Evolutionary conservation across 257 asterid species (phyloP).

Genomic region (Rubia yunnanensis): DNA sequence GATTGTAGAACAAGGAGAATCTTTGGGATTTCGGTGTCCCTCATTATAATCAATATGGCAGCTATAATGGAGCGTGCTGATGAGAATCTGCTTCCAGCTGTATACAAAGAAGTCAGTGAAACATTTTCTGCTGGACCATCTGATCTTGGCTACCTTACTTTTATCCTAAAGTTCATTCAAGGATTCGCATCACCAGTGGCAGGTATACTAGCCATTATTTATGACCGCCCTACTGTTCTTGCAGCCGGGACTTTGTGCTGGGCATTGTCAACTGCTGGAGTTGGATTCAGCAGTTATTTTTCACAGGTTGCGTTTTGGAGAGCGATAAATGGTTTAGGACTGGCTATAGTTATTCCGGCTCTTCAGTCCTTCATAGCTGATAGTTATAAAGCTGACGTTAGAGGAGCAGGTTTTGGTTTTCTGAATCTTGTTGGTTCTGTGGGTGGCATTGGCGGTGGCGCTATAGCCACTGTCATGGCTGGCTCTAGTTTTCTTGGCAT

Average conservation of each 20-base stretch:
- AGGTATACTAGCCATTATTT: constrained; percentile 70
- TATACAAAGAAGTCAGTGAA: constrained; percentile 97
- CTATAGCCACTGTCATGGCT: constrained; percentile 95
- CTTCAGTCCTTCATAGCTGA: constrained; percentile 95
- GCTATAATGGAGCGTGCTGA: constrained; percentile 99
- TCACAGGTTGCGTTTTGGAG: constrained; percentile 84
- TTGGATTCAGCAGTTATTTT: constrained; percentile 77
- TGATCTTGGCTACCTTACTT: constrained; percentile 96
- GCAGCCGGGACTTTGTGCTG: constrained; percentile 84
- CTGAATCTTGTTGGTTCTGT: constrained; percentile 74
- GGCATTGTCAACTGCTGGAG: constrained; percentile 96
- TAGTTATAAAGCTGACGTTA: constrained; percentile 67
- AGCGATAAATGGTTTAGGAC: constrained; percentile 80
- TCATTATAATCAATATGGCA: constrained; percentile 90
- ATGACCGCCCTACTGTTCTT: constrained; percentile 90
- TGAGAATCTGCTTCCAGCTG: constrained; percentile 97
- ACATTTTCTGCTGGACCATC: constrained; percentile 90
- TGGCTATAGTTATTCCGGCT: constrained; percentile 93
- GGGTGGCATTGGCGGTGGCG: constrained; percentile 99
- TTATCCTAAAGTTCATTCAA: constrained; percentile 65
- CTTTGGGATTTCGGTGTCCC: constrained; percentile 75
- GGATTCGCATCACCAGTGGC: constrained; percentile 93
- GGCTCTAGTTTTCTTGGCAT: constrained; percentile 64
- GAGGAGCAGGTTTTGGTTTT: constrained; percentile 91
- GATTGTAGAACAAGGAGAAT: constrained; percentile 47